phyloP scores from a whole-genome alignment of 495 filamentous ascomycete species.

The Neurospora sp. region DNA sequence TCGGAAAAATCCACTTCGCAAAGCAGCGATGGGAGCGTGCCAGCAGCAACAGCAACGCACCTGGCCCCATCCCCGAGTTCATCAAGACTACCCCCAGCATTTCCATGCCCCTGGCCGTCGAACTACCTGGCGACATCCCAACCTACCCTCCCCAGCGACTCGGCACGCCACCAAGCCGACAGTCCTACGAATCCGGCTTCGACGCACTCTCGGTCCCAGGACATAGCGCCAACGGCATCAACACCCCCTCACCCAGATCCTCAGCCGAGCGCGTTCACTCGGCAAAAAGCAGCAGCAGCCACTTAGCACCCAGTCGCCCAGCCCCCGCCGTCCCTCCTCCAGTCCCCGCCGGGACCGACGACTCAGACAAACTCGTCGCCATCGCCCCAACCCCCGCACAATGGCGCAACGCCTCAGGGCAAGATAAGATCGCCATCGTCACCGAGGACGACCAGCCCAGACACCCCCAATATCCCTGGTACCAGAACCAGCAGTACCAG shows the following conservation, averaged over 20 bases:
- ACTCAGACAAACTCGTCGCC: slow-evolving; percentile 36
- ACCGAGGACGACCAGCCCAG: slow-evolving; percentile 48
- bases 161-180: slow-evolving; percentile 25
- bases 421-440: slow-evolving; percentile 53
- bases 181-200: slow-evolving; percentile 38
- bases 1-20: slow-evolving; percentile 73
- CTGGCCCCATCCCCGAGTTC: slow-evolving; percentile 18
- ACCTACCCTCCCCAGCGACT: slow-evolving; percentile 14
- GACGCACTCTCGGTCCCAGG: slow-evolving; percentile 28
- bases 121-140: slow-evolving; percentile 38
- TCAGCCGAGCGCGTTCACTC: slow-evolving; percentile 31
- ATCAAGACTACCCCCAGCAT: slow-evolving; percentile 25
- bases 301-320: slow-evolving; percentile 18
- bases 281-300: slow-evolving; percentile 16
- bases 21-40: slow-evolving; percentile 33
- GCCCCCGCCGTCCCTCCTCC: slow-evolving; percentile 25
- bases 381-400: slow-evolving; percentile 44
- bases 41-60: neutral
- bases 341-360: slow-evolving; percentile 18
- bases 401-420: slow-evolving; percentile 35
- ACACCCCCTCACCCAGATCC: slow-evolving; percentile 31
- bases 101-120: slow-evolving; percentile 31
- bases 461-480: slow-evolving; percentile 12
- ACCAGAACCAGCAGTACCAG: slow-evolving; percentile 30
- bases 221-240: slow-evolving; percentile 5